Evolutionary conservation across 2,329 filamentous ascomycete species (phyloP).

Genomic region (Nemania sp.): DNA sequence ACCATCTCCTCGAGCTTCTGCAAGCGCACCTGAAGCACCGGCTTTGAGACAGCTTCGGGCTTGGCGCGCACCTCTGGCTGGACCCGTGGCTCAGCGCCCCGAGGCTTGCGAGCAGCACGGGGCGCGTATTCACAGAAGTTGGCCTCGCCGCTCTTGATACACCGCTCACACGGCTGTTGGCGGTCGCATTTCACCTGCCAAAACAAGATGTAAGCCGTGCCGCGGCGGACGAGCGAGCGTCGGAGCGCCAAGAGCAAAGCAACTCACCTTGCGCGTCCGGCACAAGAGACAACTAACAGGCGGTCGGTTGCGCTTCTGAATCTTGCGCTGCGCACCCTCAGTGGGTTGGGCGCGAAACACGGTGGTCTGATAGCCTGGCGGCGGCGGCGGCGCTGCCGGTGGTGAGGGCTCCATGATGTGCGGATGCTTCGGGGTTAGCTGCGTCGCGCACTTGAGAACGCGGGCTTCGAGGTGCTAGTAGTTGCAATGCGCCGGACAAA

Average conservation of each 20-base stretch:
- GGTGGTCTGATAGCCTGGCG: conserved; percentile 39
- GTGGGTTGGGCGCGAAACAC: conserved; percentile 43
- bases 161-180: conserved; percentile 45
- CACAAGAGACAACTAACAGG: conserved; percentile 43
- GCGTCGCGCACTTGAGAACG: not conserved
- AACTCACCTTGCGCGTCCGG: conserved; percentile 41
- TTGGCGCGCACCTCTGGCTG: conserved; percentile 34
- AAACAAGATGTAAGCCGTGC: conserved; percentile 15
- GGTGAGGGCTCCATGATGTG: conserved; percentile 35
- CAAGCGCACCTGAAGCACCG: conserved; percentile 41
- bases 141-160: conserved; percentile 43
- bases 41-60: conserved; percentile 36
- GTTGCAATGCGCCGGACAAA: conserved; percentile 1
- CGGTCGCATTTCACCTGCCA: conserved; percentile 45
- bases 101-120: conserved; percentile 38
- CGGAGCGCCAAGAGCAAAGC: not conserved
- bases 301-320: conserved; percentile 44
- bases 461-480: conserved; percentile 7
- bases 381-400: conserved; percentile 23
- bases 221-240: conserved; percentile 1
- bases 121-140: conserved; percentile 44
- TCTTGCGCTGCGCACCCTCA: conserved; percentile 42
- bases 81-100: conserved; percentile 38
- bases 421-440: conserved; percentile 33
- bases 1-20: conserved; percentile 45